A percentile compares a stretch with the other conserved stretches of the same genome.
phyloP scores from a whole-genome alignment of 2,329 filamentous ascomycete genomes.

The Colletotrichum chrysophilum region DNA sequence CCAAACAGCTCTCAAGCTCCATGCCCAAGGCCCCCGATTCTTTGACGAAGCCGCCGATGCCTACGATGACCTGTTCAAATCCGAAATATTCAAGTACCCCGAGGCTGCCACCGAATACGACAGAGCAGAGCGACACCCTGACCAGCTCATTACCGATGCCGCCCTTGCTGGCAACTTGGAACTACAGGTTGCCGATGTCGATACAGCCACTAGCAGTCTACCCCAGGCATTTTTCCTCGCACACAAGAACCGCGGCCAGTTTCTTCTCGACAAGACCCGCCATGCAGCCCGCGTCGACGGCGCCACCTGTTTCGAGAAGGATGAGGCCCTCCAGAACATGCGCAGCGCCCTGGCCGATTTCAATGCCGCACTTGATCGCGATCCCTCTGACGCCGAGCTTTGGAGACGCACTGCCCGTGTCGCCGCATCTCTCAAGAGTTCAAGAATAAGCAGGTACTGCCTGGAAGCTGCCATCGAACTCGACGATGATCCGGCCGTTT shows the following conservation, averaged over 20 bases:
- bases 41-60: constrained; percentile 80
- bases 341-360: constrained; percentile 61
- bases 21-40: constrained; percentile 81
- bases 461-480: constrained; percentile 71
- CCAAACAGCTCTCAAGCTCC: constrained; percentile 87
- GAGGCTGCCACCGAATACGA: constrained; percentile 87
- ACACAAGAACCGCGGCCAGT: constrained; percentile 95
- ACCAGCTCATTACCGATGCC: constrained; percentile 53
- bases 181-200: constrained; percentile 65
- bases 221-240: constrained; percentile 91
- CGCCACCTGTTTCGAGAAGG: constrained; percentile 38
- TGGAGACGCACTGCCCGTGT: constrained; percentile 67
- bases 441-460: constrained; percentile 64
- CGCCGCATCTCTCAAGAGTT: constrained; percentile 61
- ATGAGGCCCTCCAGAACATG: constrained; percentile 41
- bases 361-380: constrained; percentile 63
- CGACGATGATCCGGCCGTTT: constrained; percentile 68
- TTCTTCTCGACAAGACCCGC: constrained; percentile 77
- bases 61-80: constrained; percentile 84
- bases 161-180: constrained; percentile 57
- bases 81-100: constrained; percentile 92
- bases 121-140: constrained; percentile 65
- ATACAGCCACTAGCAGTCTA: constrained; percentile 79
- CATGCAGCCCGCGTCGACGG: constrained; percentile 45
- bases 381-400: constrained; percentile 70